Evolutionary conservation across 305 asterid genomes (phyloP).

Genomic region (Petunia hybrid): DNA sequence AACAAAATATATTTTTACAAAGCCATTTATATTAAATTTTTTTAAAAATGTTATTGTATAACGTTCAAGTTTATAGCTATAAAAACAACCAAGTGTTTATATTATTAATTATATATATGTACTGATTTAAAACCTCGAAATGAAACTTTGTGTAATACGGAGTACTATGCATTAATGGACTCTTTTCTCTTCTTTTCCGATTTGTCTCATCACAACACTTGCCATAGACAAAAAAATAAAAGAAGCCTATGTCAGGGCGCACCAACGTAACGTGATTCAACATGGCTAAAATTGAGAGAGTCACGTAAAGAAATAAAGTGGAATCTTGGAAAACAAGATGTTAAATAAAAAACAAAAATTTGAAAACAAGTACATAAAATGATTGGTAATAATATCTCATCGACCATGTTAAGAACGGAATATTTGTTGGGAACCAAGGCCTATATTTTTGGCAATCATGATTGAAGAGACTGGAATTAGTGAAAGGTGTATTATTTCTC

Average conservation of each 20-base stretch:
- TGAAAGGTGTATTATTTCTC: constrained; percentile 21
- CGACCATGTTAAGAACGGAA: constrained; percentile 28
- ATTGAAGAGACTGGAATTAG: constrained; percentile 23
- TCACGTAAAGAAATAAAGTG: background rate
- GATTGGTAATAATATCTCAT: constrained; percentile 11
- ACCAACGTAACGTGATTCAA: background rate
- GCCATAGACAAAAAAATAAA: background rate
- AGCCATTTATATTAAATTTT: too few relatives aligned
- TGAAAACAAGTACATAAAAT: background rate
- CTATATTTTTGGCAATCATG: background rate
- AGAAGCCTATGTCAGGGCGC: background rate
- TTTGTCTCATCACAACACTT: background rate
- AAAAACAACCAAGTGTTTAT: too few relatives aligned
- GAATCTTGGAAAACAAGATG: constrained; percentile 10
- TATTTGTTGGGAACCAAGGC: constrained; percentile 8
- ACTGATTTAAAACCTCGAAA: too few relatives aligned
- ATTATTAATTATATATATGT: too few relatives aligned
- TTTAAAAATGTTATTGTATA: too few relatives aligned
- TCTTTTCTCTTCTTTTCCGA: too few relatives aligned
- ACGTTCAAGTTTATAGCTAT: too few relatives aligned
- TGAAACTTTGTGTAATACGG: too few relatives aligned
- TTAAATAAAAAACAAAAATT: background rate
- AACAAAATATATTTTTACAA: too few relatives aligned
- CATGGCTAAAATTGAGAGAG: background rate
- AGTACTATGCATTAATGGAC: too few relatives aligned